phyloP scores from a whole-genome alignment of 257 asterid species.

The Nicotiana tomentosiformis region DNA sequence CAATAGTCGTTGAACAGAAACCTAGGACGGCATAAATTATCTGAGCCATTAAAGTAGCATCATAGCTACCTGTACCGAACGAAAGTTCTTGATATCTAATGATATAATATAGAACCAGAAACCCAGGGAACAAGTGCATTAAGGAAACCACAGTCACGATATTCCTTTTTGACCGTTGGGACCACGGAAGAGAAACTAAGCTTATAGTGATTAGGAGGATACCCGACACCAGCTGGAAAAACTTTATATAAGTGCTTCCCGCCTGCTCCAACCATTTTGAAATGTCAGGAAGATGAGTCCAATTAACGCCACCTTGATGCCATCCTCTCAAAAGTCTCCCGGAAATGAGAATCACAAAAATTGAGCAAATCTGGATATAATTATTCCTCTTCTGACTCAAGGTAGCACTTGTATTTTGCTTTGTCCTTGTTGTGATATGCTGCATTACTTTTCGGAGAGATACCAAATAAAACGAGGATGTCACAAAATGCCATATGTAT shows the following conservation, averaged over 20 bases:
- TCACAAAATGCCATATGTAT: constrained; percentile 78
- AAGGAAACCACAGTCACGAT: constrained; percentile 26
- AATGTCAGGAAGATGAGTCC: constrained; percentile 80
- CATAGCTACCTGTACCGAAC: constrained; percentile 29
- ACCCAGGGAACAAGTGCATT: constrained; percentile 43
- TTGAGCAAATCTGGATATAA: constrained; percentile 21
- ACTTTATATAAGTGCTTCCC: constrained; percentile 39
- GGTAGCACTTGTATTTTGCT: constrained; percentile 14
- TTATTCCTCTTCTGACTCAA: constrained; percentile 11
- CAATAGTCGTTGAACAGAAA: constrained; percentile 36
- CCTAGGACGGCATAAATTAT: constrained; percentile 49
- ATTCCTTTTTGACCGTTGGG: constrained; percentile 25
- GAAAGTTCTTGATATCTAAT: constrained; percentile 33
- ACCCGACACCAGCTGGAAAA: constrained; percentile 50
- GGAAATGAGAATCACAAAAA: constrained; percentile 42
- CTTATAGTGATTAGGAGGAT: constrained; percentile 38
- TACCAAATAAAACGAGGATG: constrained; percentile 55
- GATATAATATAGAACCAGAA: constrained; percentile 46
- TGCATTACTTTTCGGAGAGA: constrained; percentile 58
- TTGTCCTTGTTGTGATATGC: constrained; percentile 20
- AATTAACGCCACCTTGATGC: constrained; percentile 99
- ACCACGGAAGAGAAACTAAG: constrained; percentile 27
- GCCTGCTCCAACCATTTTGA: constrained; percentile 65
- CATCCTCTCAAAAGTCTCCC: constrained; percentile 88
- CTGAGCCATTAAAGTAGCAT: constrained; percentile 51